Base-by-base conservation (phyloP, 495 filamentous ascomycete species). In the Ascodesmis nigricans region DNA sequence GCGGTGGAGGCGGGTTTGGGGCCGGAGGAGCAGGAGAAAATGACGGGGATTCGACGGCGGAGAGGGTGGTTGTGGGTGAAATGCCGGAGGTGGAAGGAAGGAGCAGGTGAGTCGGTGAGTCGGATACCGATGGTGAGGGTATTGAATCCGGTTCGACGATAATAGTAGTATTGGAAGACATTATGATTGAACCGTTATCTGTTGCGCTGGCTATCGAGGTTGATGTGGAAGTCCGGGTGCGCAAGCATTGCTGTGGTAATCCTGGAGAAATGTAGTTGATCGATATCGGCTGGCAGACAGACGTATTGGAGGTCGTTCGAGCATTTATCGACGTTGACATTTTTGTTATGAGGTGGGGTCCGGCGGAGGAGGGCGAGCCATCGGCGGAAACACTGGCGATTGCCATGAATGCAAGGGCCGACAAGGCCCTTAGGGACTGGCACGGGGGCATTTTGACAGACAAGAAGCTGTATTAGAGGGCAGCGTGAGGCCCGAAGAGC, bases 241-340 rank as follows among this genome's bases (percentile, higher is more conserved):
- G 61, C 29, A 78, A 56, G 46, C 78, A 83, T 54, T 77, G 78
- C 55, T 81, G 77, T 30, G 76, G 75, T 23, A 83, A 56, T 5
- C 66, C 67, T 44, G 80, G 73, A 9, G 76, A 80, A 38, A 84
- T 76, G 55, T 81, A 80, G 53, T 84, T 83, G 39, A 76, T 67
- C 2, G 73, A 78, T 40, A 64, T 59, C 39, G 59, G 67, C 35
- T 69, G 65, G 55, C 78, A 83, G 9, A 65, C 67, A 18, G 47
- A 50, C 22, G 36, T n/a, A n/a, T n/a, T n/a, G n/a, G 25, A 28
- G 25, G n/a, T 28, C 3, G 25, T 10, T 10, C 2, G 25, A 14
- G 14, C 14, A 14, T 28, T n/a, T 28, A 14, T n/a, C 14, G 4
- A 28, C 25, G 25, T n/a, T 28, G 25, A 5, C 25, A 28, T 28